Conservation (phyloP, 2,329 filamentous ascomycete genomes). For the Fusarium piperis region DNA sequence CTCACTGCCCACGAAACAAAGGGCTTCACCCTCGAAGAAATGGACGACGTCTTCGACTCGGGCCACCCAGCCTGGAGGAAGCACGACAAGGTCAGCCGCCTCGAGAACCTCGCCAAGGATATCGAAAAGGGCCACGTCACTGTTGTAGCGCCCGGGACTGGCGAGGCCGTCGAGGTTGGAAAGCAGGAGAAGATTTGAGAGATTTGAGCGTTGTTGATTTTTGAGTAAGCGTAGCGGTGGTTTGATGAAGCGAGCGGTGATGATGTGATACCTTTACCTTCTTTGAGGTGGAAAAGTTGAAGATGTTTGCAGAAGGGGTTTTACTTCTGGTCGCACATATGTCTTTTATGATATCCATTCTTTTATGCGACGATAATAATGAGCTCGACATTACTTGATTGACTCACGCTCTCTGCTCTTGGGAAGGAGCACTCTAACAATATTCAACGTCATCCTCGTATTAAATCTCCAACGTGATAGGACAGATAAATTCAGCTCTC, state of each 20-base stretch:
- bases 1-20: conserved; percentile 72
- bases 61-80: conserved; percentile 68
- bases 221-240: neutral
- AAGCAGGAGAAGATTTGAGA: neutral
- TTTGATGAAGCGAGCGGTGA: neutral
- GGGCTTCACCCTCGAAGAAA: conserved; percentile 79
- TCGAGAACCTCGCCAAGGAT: conserved; percentile 58
- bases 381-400: neutral
- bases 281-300: neutral
- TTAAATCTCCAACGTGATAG: neutral
- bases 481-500: neutral
- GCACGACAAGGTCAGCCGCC: conserved; percentile 51
- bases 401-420: neutral
- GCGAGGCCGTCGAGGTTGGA: neutral
- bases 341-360: neutral
- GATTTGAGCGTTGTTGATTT: neutral
- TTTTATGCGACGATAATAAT: neutral
- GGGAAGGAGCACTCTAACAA: neutral
- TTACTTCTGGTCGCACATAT: neutral
- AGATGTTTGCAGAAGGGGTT: neutral
- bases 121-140: conserved; percentile 59
- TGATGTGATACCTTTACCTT: neutral
- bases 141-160: conserved; percentile 38
- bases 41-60: conserved; percentile 76
- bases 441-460: neutral